phyloP scores from a whole-genome alignment of 2,329 filamentous ascomycete species.

The Pseudocercospora crystallina region DNA sequence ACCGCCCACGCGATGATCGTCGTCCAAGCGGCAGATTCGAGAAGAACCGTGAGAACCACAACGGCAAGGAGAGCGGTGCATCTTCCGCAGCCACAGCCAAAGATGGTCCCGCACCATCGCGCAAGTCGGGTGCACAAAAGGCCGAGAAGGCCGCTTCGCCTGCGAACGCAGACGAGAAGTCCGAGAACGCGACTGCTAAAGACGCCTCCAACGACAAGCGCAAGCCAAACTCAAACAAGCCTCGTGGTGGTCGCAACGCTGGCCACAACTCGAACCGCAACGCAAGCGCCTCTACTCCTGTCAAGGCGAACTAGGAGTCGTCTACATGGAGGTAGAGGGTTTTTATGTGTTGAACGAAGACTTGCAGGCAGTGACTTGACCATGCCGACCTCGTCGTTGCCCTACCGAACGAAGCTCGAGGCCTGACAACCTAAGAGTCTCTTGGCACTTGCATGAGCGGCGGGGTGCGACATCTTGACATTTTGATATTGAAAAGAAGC shows the following conservation, averaged over 20 bases:
- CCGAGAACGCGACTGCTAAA: no score
- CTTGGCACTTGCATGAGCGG: no score
- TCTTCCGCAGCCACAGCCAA: no score
- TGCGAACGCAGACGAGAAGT: no score
- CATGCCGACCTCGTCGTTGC: neutral
- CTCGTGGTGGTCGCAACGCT: neutral
- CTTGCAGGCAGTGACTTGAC: neutral
- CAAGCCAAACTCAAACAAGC: slow-evolving; percentile 2
- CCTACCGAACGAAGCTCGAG: neutral
- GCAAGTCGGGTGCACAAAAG: no score
- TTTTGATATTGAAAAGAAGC: neutral
- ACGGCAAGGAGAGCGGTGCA: neutral
- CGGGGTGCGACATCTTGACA: neutral
- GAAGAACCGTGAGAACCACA: slow-evolving; percentile 11
- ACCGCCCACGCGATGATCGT: slow-evolving; percentile 13
- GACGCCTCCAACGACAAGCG: neutral
- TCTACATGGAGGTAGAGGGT: neutral
- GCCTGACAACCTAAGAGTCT: no score
- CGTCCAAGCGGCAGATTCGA: slow-evolving; percentile 18
- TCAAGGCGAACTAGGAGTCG: slow-evolving; percentile 7
- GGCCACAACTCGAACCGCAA: neutral
- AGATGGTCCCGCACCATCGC: no score
- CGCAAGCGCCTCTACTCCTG: neutral
- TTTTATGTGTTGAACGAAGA: neutral
- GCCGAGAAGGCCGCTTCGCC: no score